These are phyloP conservation scores for Tetrahymena elliotti DNA, from an alignment of 73 alveolate genomes.

Conservation along the genomic window DNA sequence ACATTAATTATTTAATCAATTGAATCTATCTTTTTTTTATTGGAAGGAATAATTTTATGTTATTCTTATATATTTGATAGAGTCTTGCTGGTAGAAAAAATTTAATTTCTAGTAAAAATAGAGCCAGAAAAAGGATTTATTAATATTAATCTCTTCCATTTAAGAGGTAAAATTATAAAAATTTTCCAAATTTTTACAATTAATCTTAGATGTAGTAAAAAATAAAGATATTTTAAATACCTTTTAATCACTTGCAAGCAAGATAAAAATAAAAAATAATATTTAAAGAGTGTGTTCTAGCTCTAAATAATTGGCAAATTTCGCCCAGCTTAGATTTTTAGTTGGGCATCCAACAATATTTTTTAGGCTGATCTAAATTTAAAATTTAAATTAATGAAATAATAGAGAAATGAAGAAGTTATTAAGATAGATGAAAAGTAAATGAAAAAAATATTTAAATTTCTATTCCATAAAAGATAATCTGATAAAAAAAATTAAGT, in stretches of 20 bases:
- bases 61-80: too few species aligned
- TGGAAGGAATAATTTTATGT: not conserved
- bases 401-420: not conserved
- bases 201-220: not conserved
- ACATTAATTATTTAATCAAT: too few species aligned
- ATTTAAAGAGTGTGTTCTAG: not conserved
- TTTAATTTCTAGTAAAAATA: too few species aligned
- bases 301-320: too few species aligned
- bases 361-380: not conserved
- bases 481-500: too few species aligned
- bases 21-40: not conserved
- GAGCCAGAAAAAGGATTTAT: not conserved
- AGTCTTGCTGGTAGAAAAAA: not conserved
- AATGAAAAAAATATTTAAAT: too few species aligned
- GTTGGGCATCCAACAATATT: not conserved
- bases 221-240: too few species aligned
- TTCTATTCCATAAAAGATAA: too few species aligned
- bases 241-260: not conserved
- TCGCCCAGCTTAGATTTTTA: not conserved
- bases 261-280: not conserved
- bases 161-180: too few species aligned
- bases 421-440: too few species aligned
- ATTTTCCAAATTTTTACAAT: not conserved
- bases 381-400: not conserved
- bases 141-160: not conserved